A percentile compares a stretch with the other conserved stretches of the same genome.
Conservation (phyloP, 768 basidiomycete genomes). For the Phylloporus rhodoxanthus region DNA sequence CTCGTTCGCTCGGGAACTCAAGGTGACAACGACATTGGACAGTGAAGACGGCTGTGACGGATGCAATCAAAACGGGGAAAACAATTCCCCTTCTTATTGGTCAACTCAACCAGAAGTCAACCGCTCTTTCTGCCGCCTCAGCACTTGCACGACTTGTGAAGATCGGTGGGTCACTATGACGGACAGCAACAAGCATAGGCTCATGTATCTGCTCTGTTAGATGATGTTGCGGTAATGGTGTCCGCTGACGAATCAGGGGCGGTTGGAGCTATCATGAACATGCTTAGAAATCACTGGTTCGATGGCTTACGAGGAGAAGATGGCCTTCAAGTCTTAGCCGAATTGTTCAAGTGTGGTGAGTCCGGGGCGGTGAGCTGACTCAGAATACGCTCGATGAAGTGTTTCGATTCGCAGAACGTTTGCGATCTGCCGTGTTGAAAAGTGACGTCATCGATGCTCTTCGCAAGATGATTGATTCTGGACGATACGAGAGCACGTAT, state of each 20-base stretch:
- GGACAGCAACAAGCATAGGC: not conserved
- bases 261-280: conserved; percentile 9
- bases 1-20: not conserved
- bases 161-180: conserved; percentile 16
- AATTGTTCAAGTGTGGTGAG: conserved; percentile 21
- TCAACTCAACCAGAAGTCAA: conserved; percentile 12
- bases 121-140: conserved; percentile 17
- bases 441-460: conserved; percentile 11
- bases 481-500: conserved; percentile 4
- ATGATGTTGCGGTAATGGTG: conserved; percentile 11
- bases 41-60: conserved; percentile 7
- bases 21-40: not conserved
- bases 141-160: conserved; percentile 12
- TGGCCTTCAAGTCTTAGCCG: conserved; percentile 15
- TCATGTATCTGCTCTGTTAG: conserved; percentile 5
- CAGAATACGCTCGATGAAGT: not conserved
- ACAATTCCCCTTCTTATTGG: conserved; percentile 16
- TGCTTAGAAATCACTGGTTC: conserved; percentile 26
- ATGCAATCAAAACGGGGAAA: conserved; percentile 11
- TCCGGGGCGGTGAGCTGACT: not conserved
- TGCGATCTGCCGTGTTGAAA: conserved; percentile 14
- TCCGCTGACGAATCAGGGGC: conserved; percentile 3
- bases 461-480: conserved; percentile 12
- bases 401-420: conserved; percentile 4
- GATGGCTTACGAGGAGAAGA: conserved; percentile 25